A percentile compares a stretch with the other conserved stretches of the same genome.
These are phyloP conservation scores for Solanum sitiens DNA, from an alignment of 257 asterid species.

Conservation along the genomic window DNA sequence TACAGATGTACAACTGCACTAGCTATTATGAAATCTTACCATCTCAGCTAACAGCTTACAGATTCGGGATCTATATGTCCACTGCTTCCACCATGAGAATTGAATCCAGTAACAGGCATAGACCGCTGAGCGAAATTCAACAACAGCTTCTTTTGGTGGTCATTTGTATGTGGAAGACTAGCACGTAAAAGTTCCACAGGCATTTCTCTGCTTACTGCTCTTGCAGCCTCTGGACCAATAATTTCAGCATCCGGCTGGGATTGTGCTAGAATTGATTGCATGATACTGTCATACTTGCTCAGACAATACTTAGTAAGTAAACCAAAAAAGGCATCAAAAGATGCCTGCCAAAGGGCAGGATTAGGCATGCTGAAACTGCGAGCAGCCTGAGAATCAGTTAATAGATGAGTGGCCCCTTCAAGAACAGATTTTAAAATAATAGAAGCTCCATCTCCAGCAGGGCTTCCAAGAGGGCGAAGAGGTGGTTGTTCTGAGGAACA, in stretches of 20 bases:
- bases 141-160: constrained; percentile 30
- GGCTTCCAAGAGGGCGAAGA: constrained; percentile 40
- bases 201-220: constrained; percentile 32
- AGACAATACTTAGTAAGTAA: constrained; percentile 29
- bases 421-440: constrained; percentile 32
- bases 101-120: constrained; percentile 26
- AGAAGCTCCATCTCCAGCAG: constrained; percentile 46
- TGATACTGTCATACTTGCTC: constrained; percentile 24
- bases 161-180: constrained; percentile 43
- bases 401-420: constrained; percentile 33
- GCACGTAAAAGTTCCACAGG: constrained; percentile 42
- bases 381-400: constrained; percentile 23
- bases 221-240: constrained; percentile 22
- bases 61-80: constrained; percentile 1
- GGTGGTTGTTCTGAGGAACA: constrained; percentile 41
- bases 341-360: constrained; percentile 42
- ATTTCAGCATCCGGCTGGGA: constrained; percentile 2
- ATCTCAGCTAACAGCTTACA: background rate
- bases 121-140: constrained; percentile 31
- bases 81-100: constrained; percentile 11
- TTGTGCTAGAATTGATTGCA: constrained; percentile 15
- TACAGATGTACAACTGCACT: constrained; percentile 1
- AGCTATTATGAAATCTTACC: background rate
- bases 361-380: constrained; percentile 26
- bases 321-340: constrained; percentile 35